Percentiles rank a stretch among this genome's conserved stretches.
Evolutionary conservation across 345 rosid species (phyloP).

Genomic region (Sonneratia caseolaris): DNA sequence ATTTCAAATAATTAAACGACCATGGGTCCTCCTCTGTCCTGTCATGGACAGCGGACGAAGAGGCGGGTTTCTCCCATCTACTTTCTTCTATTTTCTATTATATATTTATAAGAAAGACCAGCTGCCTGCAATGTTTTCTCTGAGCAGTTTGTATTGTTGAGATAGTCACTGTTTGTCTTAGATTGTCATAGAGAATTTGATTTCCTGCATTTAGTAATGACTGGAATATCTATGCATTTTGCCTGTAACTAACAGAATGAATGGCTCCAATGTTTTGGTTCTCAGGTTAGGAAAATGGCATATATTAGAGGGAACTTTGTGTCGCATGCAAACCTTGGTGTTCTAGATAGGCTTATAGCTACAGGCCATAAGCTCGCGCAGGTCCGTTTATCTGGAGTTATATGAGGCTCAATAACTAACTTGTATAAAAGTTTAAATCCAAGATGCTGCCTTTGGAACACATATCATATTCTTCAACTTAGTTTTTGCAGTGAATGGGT

Average conservation of each 20-base stretch:
- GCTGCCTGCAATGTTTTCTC: not conserved
- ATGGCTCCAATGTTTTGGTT: not conserved
- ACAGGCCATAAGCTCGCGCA: slow-evolving; percentile 82
- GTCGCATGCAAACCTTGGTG: slow-evolving; percentile 63
- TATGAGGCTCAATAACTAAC: not conserved
- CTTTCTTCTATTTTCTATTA: not conserved
- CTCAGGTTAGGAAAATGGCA: slow-evolving; percentile 71
- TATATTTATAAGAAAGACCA: not conserved
- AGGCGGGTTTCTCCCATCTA: slow-evolving; percentile 32
- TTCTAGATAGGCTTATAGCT: slow-evolving; percentile 64
- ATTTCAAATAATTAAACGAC: slow-evolving; percentile 53
- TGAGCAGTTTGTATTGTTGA: not conserved
- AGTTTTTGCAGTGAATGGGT: not conserved
- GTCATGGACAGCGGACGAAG: slow-evolving; percentile 72
- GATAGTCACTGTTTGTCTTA: not conserved
- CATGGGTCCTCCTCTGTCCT: slow-evolving; percentile 47
- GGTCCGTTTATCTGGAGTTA: slow-evolving; percentile 27
- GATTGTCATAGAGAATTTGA: not conserved
- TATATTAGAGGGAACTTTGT: slow-evolving; percentile 67
- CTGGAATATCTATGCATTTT: not conserved
- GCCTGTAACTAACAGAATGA: not conserved
- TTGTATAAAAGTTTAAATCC: not conserved
- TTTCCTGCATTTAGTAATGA: not conserved
- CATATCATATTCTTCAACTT: not conserved
- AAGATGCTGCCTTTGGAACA: not conserved